Conservation (phyloP, 1,139 yeast species). For the Taphrina wiesneri region DNA sequence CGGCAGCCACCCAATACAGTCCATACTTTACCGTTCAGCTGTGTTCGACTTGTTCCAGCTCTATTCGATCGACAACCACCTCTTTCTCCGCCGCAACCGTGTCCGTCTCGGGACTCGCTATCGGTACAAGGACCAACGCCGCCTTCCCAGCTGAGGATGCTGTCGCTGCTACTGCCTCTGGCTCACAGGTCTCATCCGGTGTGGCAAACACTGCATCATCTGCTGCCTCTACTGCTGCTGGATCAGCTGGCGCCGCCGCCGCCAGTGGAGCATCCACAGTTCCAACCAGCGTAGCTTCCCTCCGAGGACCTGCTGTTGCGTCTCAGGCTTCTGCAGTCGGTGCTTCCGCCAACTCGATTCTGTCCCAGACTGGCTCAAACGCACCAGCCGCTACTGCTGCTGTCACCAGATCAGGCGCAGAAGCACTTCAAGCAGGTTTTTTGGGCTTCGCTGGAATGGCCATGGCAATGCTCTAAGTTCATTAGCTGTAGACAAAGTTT, state of each 20-base stretch:
- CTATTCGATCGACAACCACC: slow-evolving; percentile 30
- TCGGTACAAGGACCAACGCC: slow-evolving; percentile 22
- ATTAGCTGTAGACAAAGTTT: too few species aligned
- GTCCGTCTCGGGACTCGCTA: slow-evolving; percentile 33
- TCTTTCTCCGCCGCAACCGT: slow-evolving; percentile 32
- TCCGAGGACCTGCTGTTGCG: neutral
- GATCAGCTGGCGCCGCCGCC: neutral
- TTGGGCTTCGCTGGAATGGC: neutral
- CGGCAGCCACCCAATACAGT: slow-evolving; percentile 26
- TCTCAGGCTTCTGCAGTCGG: slow-evolving; percentile 1
- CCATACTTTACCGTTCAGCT: slow-evolving; percentile 35
- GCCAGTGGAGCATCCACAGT: slow-evolving; percentile 16
- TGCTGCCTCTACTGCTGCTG: neutral
- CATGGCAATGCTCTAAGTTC: neutral
- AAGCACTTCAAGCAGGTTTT: slow-evolving; percentile 1
- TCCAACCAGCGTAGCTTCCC: neutral
- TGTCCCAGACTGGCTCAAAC: slow-evolving; percentile 16
- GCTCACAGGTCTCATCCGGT: slow-evolving; percentile 8
- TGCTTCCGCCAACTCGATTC: slow-evolving; percentile 15
- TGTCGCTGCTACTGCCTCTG: slow-evolving; percentile 16
- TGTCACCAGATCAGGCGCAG: slow-evolving; percentile 5
- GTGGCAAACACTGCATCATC: slow-evolving; percentile 12
- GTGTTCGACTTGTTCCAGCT: slow-evolving; percentile 36
- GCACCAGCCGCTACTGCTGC: slow-evolving; percentile 26
- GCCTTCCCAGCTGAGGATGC: slow-evolving; percentile 23